Conservation (phyloP, 2,329 filamentous ascomycete genomes). For the Tolypocladium capitatum region DNA sequence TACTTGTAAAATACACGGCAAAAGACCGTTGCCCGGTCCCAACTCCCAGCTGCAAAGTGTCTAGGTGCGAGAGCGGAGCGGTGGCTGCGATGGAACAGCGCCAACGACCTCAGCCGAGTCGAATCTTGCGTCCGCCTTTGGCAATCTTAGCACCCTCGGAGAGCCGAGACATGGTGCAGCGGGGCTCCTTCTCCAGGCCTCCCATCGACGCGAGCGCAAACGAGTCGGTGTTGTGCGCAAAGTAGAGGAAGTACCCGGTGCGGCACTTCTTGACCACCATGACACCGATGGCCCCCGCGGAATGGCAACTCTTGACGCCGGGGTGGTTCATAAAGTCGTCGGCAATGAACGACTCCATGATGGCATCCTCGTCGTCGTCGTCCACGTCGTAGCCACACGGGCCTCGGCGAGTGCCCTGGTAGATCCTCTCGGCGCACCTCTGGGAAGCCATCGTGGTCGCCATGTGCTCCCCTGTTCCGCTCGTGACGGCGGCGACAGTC, state of each 20-base stretch:
- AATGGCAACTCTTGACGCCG: conserved; percentile 66
- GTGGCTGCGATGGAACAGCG: neutral
- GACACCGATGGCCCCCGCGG: conserved; percentile 78
- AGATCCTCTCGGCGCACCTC: conserved; percentile 75
- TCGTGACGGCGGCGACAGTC: conserved; percentile 74
- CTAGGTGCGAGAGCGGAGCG: neutral
- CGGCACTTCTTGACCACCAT: conserved; percentile 77
- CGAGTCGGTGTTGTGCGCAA: conserved; percentile 89
- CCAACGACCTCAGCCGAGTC: conserved; percentile 13
- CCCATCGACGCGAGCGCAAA: conserved; percentile 83
- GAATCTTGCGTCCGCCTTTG: conserved; percentile 39
- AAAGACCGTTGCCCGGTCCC: neutral
- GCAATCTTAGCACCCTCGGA: conserved; percentile 37
- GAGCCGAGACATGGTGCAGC: conserved; percentile 79
- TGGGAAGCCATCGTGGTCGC: conserved; percentile 85
- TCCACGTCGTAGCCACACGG: conserved; percentile 47
- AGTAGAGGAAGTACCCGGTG: conserved; percentile 71
- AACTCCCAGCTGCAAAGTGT: neutral
- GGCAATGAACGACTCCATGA: conserved; percentile 62
- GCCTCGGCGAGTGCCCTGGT: conserved; percentile 50
- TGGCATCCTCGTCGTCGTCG: conserved; percentile 64
- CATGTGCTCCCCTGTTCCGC: conserved; percentile 96
- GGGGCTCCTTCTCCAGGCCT: conserved; percentile 58
- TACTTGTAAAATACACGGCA: neutral
- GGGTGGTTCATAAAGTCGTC: conserved; percentile 91